Evolutionary conservation across 768 basidiomycete genomes (phyloP).

Genomic region (Pulveroboletus sp.): DNA sequence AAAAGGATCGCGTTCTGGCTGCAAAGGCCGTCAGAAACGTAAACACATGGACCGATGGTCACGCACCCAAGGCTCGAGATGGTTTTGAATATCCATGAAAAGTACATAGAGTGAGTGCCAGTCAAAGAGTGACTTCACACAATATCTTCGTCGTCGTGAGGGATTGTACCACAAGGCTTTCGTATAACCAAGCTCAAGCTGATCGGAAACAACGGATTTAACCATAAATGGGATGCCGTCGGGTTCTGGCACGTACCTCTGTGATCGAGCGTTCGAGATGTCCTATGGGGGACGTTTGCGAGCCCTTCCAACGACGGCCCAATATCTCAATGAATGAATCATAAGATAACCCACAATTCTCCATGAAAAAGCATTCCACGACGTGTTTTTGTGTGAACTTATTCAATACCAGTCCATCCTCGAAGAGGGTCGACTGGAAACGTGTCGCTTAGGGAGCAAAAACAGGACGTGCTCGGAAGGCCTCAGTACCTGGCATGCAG

Average conservation of each 20-base stretch:
- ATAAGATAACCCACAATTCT: conserved; percentile 57
- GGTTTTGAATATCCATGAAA: conserved; percentile 25
- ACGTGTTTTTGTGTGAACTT: conserved; percentile 51
- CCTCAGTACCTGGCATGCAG: conserved; percentile 53
- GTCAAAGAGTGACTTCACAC: conserved; percentile 58
- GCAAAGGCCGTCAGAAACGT: conserved; percentile 5
- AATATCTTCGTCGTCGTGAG: conserved; percentile 58
- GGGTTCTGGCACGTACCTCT: conserved; percentile 27
- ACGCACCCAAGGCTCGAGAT: conserved; percentile 20
- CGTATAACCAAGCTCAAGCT: conserved; percentile 59
- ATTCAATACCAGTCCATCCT: conserved; percentile 52
- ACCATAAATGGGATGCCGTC: not conserved
- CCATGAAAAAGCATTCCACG: conserved; percentile 59
- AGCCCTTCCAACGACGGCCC: conserved; percentile 36
- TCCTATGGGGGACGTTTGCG: conserved; percentile 35
- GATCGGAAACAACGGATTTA: not conserved
- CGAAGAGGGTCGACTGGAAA: conserved; percentile 51
- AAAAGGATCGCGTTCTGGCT: conserved; percentile 30
- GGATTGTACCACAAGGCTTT: conserved; percentile 67
- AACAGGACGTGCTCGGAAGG: not conserved
- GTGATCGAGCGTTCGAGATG: conserved; percentile 39
- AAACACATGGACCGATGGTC: not conserved
- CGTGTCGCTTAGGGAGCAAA: not conserved
- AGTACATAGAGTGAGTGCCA: conserved; percentile 65
- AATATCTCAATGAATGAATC: conserved; percentile 40